phyloP scores from a whole-genome alignment of 371 early-diverging fungal species.

The Mortierella sp. region DNA sequence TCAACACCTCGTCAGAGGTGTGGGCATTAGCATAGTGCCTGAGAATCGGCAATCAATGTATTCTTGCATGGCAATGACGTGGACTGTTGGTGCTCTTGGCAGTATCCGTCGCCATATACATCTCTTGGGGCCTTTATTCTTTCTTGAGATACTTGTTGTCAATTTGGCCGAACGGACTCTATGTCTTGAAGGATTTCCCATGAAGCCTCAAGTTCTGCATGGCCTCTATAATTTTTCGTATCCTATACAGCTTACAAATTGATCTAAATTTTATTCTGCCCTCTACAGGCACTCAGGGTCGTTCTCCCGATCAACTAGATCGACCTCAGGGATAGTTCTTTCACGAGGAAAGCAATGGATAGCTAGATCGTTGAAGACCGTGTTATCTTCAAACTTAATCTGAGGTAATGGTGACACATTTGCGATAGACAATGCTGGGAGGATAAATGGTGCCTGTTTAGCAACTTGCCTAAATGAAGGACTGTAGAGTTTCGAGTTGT shows the following conservation, averaged over 20 bases:
- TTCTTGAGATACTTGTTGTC: no score
- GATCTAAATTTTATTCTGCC: no score
- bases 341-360: slow-evolving; percentile 32
- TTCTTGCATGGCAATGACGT: background rate
- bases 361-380: slow-evolving; percentile 67
- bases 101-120: no score
- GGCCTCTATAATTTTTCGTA: no score
- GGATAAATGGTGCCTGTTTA: slow-evolving; percentile 67
- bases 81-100: no score
- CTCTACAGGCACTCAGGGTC: slow-evolving; percentile 42
- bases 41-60: background rate
- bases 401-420: slow-evolving; percentile 58
- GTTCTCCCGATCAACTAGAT: slow-evolving; percentile 25
- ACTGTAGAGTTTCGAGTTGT: slow-evolving; percentile 34
- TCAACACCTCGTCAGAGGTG: no score
- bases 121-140: no score
- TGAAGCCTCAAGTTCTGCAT: no score
- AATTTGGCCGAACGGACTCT: no score
- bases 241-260: no score
- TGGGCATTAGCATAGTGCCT: no score
- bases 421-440: slow-evolving; percentile 64
- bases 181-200: no score
- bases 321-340: slow-evolving; percentile 23
- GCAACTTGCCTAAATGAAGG: slow-evolving; percentile 63
- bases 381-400: slow-evolving; percentile 68